phyloP scores from a whole-genome alignment of 2,329 filamentous ascomycete species.

The Diaporthe helianthi region DNA sequence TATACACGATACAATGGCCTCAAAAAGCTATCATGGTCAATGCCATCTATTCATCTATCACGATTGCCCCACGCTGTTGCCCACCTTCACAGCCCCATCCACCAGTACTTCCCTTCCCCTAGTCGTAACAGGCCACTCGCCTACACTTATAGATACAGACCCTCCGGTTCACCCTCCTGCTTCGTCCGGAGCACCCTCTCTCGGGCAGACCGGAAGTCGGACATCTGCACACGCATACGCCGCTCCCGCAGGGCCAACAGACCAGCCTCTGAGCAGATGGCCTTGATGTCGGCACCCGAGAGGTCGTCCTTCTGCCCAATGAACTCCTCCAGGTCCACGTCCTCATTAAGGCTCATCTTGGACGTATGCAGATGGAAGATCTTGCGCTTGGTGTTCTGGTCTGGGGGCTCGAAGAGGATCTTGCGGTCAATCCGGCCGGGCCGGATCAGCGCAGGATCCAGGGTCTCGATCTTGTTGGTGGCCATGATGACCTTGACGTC shows the following conservation, averaged over 20 bases:
- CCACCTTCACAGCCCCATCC: neutral
- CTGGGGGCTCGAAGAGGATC: constrained; percentile 76
- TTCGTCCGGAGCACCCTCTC: constrained; percentile 98
- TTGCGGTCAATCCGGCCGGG: constrained; percentile 98
- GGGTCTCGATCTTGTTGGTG: constrained; percentile 98
- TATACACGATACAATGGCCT: constrained; percentile 40
- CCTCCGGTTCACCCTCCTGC: constrained; percentile 97
- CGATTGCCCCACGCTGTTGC: constrained; percentile 10
- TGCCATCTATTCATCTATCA: constrained; percentile 29
- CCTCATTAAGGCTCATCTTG: constrained; percentile 96
- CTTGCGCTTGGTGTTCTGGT: constrained; percentile 93
- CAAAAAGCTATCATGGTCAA: neutral
- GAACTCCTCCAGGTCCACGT: constrained; percentile 98
- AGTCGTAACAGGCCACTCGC: constrained; percentile 1
- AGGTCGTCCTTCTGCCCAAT: constrained; percentile 98
- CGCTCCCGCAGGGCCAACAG: constrained; percentile 92
- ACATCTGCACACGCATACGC: constrained; percentile 98
- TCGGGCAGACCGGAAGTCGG: constrained; percentile 90
- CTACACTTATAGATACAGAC: constrained; percentile 84
- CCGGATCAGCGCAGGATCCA: constrained; percentile 94
- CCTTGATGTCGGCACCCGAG: constrained; percentile 97
- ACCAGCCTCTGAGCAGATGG: constrained; percentile 97
- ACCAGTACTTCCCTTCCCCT: neutral
- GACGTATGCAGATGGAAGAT: constrained; percentile 98
- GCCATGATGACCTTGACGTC: constrained; percentile 99